These are phyloP conservation scores for Arabis hirsuta DNA, from an alignment of 345 rosid species.

Conservation along the genomic window DNA sequence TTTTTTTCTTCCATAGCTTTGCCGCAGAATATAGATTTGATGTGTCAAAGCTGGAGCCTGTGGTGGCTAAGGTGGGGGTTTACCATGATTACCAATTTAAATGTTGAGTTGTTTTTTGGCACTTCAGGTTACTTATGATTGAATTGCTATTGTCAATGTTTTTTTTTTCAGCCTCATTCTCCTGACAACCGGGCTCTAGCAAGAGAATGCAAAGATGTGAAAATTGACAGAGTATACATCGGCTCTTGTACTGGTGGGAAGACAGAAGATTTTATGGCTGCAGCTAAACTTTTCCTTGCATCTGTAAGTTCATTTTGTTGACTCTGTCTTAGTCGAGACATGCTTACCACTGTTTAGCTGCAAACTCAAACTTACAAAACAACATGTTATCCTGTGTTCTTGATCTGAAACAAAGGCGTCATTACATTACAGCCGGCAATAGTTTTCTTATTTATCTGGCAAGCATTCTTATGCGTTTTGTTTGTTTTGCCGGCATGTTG, in stretches of 20 bases:
- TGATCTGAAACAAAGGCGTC: not conserved
- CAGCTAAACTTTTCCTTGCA: conserved; percentile 83
- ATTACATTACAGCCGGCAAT: not conserved
- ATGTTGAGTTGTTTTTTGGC: not conserved
- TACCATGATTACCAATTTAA: not conserved
- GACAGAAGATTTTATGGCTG: conserved; percentile 93
- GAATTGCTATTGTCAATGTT: conserved; percentile 1
- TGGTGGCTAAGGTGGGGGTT: conserved; percentile 92
- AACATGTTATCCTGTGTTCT: not conserved
- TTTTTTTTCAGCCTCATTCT: conserved; percentile 83
- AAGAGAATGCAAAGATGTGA: conserved; percentile 98
- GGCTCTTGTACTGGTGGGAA: conserved; percentile 99
- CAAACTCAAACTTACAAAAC: not conserved
- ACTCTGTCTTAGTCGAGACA: not conserved
- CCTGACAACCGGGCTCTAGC: conserved; percentile 98
- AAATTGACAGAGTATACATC: conserved; percentile 95
- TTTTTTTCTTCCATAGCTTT: conserved; percentile 58
- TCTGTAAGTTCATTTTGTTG: conserved; percentile 57
- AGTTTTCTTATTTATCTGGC: not conserved
- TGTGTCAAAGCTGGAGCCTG: conserved; percentile 84
- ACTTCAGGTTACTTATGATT: not conserved
- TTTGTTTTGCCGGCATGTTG: conserved; percentile 12
- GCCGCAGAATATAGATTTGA: conserved; percentile 85
- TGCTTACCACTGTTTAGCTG: not conserved
- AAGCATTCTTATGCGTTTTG: not conserved